Percentiles rank a stretch among this genome's conserved stretches.
These are phyloP conservation scores for Eucalyptus regnans DNA, from an alignment of 345 rosid species.

Conservation along the genomic window DNA sequence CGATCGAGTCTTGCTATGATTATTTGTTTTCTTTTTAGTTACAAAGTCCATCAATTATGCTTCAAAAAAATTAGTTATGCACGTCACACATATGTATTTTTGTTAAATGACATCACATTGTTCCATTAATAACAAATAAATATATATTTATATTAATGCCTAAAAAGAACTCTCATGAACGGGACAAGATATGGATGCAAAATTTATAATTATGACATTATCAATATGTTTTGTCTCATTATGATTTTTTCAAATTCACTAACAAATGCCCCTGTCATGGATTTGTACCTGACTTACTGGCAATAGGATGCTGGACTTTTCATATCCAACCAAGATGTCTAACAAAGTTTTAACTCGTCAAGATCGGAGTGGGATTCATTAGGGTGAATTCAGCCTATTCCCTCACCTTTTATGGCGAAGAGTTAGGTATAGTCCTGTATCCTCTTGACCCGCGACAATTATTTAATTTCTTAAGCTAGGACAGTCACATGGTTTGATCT, in stretches of 20 bases:
- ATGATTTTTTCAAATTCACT: background rate
- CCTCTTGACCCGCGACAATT: background rate
- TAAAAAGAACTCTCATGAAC: background rate
- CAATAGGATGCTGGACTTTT: background rate
- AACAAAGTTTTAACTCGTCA: fast-evolving
- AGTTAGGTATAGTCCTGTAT: background rate
- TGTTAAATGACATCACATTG: background rate
- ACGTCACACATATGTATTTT: too few relatives aligned
- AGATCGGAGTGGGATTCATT: background rate
- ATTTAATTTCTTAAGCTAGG: too few relatives aligned
- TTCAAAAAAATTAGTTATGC: too few relatives aligned
- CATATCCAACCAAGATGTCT: background rate
- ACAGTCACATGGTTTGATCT: background rate
- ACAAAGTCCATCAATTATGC: background rate
- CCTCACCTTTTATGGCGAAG: background rate
- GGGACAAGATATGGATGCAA: background rate
- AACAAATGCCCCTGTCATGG: background rate
- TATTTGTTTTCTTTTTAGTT: too few relatives aligned
- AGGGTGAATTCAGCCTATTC: background rate
- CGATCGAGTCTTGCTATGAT: background rate
- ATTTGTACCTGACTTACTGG: background rate
- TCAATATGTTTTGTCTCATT: background rate
- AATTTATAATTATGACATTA: background rate
- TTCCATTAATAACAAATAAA: background rate
- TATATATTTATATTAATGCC: too few relatives aligned